These are phyloP conservation scores for Turritis glabra DNA, from an alignment of 345 rosid genomes.

Conservation along the genomic window DNA sequence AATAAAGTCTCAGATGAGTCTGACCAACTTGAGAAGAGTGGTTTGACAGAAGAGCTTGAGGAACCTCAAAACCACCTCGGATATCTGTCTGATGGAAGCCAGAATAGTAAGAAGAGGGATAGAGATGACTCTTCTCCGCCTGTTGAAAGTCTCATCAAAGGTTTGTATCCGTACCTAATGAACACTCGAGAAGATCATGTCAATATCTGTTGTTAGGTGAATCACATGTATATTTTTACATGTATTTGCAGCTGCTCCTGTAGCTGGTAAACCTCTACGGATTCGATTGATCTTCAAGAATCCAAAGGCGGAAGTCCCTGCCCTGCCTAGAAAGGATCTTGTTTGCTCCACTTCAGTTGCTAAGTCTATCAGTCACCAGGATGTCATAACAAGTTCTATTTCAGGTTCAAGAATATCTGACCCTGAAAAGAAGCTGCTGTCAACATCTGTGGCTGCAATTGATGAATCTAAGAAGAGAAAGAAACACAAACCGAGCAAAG, in stretches of 20 bases:
- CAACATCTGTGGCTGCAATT: not conserved
- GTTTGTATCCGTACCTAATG: conserved; percentile 24
- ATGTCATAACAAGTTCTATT: not conserved
- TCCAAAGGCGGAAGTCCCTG: not conserved
- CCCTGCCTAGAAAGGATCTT: not conserved
- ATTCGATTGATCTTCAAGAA: conserved; percentile 49
- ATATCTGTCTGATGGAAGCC: conserved; percentile 48
- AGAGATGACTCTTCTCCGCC: conserved; percentile 10
- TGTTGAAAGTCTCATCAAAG: conserved; percentile 31
- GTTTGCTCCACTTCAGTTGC: conserved; percentile 32
- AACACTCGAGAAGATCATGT: not conserved
- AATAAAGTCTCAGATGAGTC: conserved; percentile 26
- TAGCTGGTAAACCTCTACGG: conserved; percentile 49
- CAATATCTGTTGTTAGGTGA: not conserved
- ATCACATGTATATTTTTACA: not conserved
- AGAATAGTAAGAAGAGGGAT: conserved; percentile 49
- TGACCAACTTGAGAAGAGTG: conserved; percentile 31
- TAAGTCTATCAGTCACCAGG: not conserved
- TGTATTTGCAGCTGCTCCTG: conserved; percentile 2
- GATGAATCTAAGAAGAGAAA: not conserved
- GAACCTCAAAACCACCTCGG: conserved; percentile 31
- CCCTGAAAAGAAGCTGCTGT: not conserved
- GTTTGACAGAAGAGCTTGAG: conserved; percentile 34
- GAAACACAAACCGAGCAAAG: conserved; percentile 14
- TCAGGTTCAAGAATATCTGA: not conserved